These are phyloP conservation scores for Zasmidium citrigriseum DNA, from an alignment of 2,329 filamentous ascomycete species.

Conservation along the genomic window DNA sequence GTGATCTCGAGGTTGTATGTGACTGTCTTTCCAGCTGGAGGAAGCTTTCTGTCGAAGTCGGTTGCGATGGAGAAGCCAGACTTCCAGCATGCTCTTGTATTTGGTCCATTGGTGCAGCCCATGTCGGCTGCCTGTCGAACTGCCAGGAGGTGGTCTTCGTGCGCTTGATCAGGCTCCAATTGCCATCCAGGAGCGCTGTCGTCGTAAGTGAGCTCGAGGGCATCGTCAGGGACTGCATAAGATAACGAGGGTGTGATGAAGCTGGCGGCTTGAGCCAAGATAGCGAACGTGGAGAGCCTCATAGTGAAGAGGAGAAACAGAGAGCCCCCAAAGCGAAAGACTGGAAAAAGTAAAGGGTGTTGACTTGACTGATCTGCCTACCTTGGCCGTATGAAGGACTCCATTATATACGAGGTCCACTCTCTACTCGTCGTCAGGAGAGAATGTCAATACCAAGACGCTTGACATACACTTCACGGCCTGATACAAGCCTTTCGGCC, in stretches of 20 bases:
- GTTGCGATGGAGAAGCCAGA: slow-evolving; percentile 46
- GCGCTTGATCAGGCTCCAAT: neutral
- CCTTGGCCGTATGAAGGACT: neutral
- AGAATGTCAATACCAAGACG: neutral
- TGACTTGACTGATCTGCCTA: slow-evolving; percentile 3
- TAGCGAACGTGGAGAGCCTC: slow-evolving; percentile 2
- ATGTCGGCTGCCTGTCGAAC: slow-evolving; percentile 13
- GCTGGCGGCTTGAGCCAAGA: neutral
- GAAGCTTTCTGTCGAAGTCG: slow-evolving; percentile 47
- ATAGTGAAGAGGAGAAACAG: neutral
- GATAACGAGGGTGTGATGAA: neutral
- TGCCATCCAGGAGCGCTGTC: neutral
- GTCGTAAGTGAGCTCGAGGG: neutral
- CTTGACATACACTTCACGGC: neutral
- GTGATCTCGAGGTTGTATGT: slow-evolving; percentile 36
- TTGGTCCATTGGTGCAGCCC: slow-evolving; percentile 43
- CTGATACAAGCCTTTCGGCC: neutral
- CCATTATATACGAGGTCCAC: neutral
- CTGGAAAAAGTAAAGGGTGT: neutral
- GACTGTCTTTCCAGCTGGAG: slow-evolving; percentile 40
- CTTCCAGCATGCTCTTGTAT: slow-evolving; percentile 45
- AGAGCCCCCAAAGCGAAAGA: neutral
- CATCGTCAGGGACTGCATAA: neutral
- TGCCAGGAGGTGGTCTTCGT: slow-evolving; percentile 1
- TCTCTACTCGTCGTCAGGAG: neutral